Evolutionary conservation across 116 monocot species (phyloP), one percentile per base, ranked within the genome.

Genomic region (Dioscorea cayenensis): DNA sequence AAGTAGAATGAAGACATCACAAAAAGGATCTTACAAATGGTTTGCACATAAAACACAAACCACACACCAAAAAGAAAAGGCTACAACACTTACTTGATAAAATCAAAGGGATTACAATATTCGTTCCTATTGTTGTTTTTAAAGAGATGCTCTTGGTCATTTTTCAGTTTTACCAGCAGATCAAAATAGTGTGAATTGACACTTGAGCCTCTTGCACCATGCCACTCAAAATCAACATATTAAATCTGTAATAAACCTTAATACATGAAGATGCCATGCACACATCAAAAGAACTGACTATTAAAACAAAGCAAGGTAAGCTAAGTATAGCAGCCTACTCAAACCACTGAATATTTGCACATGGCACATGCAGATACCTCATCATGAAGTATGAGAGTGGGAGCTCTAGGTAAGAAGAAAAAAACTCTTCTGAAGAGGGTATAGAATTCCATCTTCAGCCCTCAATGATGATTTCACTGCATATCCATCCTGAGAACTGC

Each of bases 141-240:
- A 66, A 99, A 99, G 9, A 88, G 79, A 73, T 99, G 99, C 21
- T 99, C 99, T 70, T 99, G 94, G 51, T 99, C 94, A 77, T 79
- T 99, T 81, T 91, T 99, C 14, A 99, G 76, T 68, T 85, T 99
- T 19, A 99, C 91, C 23, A 99, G 90, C 17, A 99, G 87, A 83
- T 99, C 99, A 84, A 99, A 99, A 76, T 99, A 99, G 82, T 99
- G 99, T 77, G 94, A 95, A 60, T 89, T 91, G 55, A 91, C 86
- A 66, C 90, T 99, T 35, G 99, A 88, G 61, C 94, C 94, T 50
- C 95, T 91, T 71, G 99, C 90, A 71, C 99, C 99, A 84, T 99
- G 99, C 51, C 94, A 71, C 77, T 99, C 93, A 79, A 99, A 99
- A 67, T 99, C 99, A 70, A 99, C 85, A 84, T 86, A 99, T 23